Evolutionary conservation across 2,329 filamentous ascomycete genomes (phyloP), one percentile per base, ranked within the genome.

Genomic region (Neonectria magnoliae): DNA sequence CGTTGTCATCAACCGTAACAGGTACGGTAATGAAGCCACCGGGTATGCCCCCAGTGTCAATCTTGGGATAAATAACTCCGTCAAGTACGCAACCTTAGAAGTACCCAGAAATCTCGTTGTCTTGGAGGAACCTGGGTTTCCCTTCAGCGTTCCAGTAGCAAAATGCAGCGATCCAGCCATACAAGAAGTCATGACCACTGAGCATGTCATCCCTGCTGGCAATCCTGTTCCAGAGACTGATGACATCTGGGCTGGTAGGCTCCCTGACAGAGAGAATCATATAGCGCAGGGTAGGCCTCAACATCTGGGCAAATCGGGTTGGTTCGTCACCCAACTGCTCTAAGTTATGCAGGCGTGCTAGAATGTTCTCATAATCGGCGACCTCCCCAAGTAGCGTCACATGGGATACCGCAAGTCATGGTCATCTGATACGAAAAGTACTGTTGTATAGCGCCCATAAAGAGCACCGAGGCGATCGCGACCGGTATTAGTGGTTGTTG

Each of bases 371-470:
- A 79, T 83, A 88, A 71, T 88, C 85, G 1, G 64, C 60, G 13
- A 76, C 70, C 42, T 83, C 78, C 2, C 86, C 85, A 0, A 84
- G 77, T 2, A 88, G 73, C 0, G 85, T 87, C 0, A 87, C 83
- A 81, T 0, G 86, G 86, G 2, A 88, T 76, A 0, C 85, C 85
- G 65, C 85, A 88, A 66, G 80, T 83, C 1, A 67, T 4, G 1
- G 0, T 1, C 16, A 57, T 48, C 2, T 10, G 14, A 18, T 65
- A 69, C 0, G 51, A 58, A 62, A 87, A 87, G 66, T 85, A 87
- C 20, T 81, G 77, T 68, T 85, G 80, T 76, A 86, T 73, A 0
- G 80, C 74, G 2, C 81, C 83, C 84, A 88, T 87, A 76, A 88
- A 82, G 2, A 85, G 51, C 3, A 87, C 76, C 0, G 81, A 75